These are phyloP conservation scores for Discostella stelligeroides DNA, from an alignment of 108 stramenopile species.

Conservation along the genomic window DNA sequence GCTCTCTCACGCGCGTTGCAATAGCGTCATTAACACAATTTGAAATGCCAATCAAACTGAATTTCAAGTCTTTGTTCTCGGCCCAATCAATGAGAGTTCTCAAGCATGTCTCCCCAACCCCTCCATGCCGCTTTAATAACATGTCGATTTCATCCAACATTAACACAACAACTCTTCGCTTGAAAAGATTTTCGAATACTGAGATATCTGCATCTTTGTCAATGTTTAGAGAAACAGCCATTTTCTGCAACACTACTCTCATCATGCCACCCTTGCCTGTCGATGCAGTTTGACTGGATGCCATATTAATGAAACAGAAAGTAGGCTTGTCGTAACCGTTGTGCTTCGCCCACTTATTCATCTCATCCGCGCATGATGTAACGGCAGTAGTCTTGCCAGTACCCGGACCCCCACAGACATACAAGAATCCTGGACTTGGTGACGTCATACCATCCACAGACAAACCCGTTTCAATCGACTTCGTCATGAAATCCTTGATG, in stretches of 20 bases:
- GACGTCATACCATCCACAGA: conserved; percentile 11
- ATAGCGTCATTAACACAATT: conserved; percentile 62
- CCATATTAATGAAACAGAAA: conserved; percentile 32
- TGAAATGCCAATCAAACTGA: conserved; percentile 82
- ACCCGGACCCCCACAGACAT: conserved; percentile 77
- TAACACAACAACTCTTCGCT: conserved; percentile 48
- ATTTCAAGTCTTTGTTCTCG: conserved; percentile 29
- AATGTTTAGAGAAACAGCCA: conserved; percentile 19
- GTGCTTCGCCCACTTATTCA: conserved; percentile 30
- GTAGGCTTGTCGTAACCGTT: conserved; percentile 22
- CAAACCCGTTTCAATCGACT: conserved; percentile 19
- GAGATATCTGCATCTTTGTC: conserved; percentile 16
- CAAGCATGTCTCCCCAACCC: conserved; percentile 46
- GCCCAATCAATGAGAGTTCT: conserved; percentile 50
- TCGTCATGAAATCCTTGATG: conserved; percentile 37
- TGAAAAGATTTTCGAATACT: conserved; percentile 20
- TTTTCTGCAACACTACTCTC: conserved; percentile 30
- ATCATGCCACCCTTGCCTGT: conserved; percentile 14
- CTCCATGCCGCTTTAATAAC: conserved; percentile 47
- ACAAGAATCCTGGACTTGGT: conserved; percentile 46
- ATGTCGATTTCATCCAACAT: conserved; percentile 82
- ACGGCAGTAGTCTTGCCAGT: conserved; percentile 69
- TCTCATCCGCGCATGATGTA: conserved; percentile 21
- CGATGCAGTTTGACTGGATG: conserved; percentile 7
- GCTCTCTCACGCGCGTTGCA: conserved; percentile 48